Base-by-base conservation (phyloP, 2,329 filamentous ascomycete species). In the Cladosporium cucumerinum region DNA sequence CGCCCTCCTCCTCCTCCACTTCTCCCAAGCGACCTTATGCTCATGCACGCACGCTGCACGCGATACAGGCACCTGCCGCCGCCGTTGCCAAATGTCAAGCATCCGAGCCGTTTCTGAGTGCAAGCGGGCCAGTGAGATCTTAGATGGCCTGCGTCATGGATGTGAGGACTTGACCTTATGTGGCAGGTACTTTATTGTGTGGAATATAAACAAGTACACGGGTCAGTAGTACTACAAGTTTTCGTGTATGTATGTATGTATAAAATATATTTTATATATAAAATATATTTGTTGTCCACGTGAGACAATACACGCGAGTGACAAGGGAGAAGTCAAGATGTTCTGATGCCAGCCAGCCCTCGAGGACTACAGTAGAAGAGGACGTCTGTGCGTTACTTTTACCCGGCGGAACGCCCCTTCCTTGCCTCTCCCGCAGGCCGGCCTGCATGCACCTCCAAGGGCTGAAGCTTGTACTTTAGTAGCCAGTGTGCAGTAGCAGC, bases 1-100 rank as follows among this genome's bases (percentile, higher is more conserved):
- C 39, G 39, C 11, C n/a, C 39, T 46, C 39, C n/a, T 39, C 25
- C 43, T 23, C 43, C n/a, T n/a, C 23, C 23, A 51, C 12, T 10
- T 26, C 12, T 7, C 16, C 28, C 10, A 11, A 18, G 18, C 51
- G 51, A 28, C 51, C 51, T 28, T 28, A 54, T 54, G 54, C n/a
- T n/a, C n/a, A n/a, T n/a, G n/a, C n/a, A n/a, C n/a, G n/a, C 30
- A 39, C 18, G 54, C 54, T 39, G 54, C 54, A 57, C 54, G 54
- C 54, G 54, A 57, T 34, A 23, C 28, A 32, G 28, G 54, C 54
- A 36, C 54, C 54, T 57, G 54, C 28, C 54, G 48, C 48, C 48
- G 26, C 30, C 30, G 32, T 39, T 57, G 52, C 14, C 52, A 57
- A 57, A 57, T 36, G n/a, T 21, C 52, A 57, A 32, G 28, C 28